These are phyloP conservation scores for Leishmania tropica DNA, from an alignment of 208 protist genomes.

Conservation along the genomic window DNA sequence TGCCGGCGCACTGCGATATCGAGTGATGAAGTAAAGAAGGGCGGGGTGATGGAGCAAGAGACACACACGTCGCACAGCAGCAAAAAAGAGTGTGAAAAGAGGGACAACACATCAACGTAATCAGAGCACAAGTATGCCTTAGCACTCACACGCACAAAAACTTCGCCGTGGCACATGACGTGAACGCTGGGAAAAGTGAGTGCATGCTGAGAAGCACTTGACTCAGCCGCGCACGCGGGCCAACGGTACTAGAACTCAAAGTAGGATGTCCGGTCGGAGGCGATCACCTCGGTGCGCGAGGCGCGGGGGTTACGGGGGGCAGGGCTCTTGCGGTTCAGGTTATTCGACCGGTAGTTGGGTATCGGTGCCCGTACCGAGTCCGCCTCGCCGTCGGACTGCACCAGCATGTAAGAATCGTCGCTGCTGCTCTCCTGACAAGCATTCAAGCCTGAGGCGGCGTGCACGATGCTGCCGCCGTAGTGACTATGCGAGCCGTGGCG, in stretches of 20 bases:
- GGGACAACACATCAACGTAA: not conserved
- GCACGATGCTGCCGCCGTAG: constrained; percentile 11
- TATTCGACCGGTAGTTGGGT: constrained; percentile 16
- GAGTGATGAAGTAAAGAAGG: not conserved
- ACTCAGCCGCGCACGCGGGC: not conserved
- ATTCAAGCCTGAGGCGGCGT: not conserved
- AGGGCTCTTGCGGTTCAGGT: constrained; percentile 23
- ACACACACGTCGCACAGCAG: too few species aligned
- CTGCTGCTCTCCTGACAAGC: constrained; percentile 31
- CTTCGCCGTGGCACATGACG: not conserved
- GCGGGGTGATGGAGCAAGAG: too few species aligned
- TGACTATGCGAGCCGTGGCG: constrained; percentile 12
- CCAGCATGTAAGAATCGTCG: constrained; percentile 33
- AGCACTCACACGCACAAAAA: not conserved
- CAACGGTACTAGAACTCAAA: constrained; percentile 23
- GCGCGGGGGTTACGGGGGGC: constrained; percentile 26
- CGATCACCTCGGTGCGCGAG: constrained; percentile 6
- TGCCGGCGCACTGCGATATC: not conserved
- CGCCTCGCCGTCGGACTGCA: constrained; percentile 28
- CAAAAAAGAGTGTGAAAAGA: not conserved
- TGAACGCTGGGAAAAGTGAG: not conserved
- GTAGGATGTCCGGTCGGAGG: constrained; percentile 20
- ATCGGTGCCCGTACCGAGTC: constrained; percentile 5
- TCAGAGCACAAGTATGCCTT: not conserved
- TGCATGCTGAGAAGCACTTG: not conserved